Percentiles rank a stretch among this genome's conserved stretches.
Conservation (phyloP, 2,329 filamentous ascomycete species). For the Sporothrix euskadiensis region DNA sequence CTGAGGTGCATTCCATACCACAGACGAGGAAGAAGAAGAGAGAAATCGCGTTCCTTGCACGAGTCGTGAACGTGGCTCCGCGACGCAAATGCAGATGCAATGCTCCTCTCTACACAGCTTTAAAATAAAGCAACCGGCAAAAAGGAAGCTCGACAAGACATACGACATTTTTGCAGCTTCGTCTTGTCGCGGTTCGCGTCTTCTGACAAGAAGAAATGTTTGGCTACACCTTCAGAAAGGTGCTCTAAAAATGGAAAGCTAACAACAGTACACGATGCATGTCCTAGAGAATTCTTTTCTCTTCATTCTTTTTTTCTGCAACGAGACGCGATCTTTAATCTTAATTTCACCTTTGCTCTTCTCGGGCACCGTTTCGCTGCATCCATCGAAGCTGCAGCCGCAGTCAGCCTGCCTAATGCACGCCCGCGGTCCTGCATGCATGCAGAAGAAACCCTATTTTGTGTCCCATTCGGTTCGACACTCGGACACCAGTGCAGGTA, state of each 20-base stretch:
- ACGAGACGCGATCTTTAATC: constrained; percentile 17
- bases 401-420: constrained; percentile 14
- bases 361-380: not conserved
- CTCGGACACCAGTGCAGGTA: constrained; percentile 13
- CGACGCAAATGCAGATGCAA: not conserved
- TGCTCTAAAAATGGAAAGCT: not conserved
- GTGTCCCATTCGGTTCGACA: constrained; percentile 8
- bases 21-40: not conserved
- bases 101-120: not conserved
- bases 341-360: not conserved
- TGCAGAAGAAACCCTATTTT: not conserved
- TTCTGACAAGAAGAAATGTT: not conserved
- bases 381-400: not conserved
- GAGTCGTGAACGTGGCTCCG: constrained; percentile 1
- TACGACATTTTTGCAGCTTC: not conserved
- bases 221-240: not conserved
- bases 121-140: not conserved
- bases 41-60: constrained; percentile 5
- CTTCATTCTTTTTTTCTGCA: not conserved
- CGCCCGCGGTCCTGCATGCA: not conserved
- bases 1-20: not conserved
- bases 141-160: not conserved
- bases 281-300: not conserved
- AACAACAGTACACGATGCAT: not conserved
- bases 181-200: not conserved